Base-by-base conservation (phyloP, 192 early-diverging fungal genomes). In the Pilobolus umbonatus region DNA sequence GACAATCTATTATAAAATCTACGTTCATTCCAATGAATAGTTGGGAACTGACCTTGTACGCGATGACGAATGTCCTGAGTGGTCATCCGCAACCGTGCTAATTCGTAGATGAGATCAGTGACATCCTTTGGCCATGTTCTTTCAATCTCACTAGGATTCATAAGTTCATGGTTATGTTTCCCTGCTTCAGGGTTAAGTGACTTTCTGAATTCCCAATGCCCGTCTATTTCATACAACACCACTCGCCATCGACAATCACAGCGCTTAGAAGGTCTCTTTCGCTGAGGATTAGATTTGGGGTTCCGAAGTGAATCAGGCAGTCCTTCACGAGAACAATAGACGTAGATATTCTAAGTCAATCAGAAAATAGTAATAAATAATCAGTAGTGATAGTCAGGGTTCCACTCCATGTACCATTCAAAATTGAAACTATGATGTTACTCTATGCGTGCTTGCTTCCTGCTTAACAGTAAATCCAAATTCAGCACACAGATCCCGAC, bases 251-350 rank as follows among this genome's bases (percentile, higher is more conserved):
- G 68, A 57, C 80, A 82, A 55, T 80, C 80, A 43, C 80, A 82
- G 30, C 78, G 65, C 60, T 75, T 74, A 6, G 78, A 80, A 2
- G 74, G 53, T 48, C 80, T 65, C 60, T 80, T 80, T 21, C 80
- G 67, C 50, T 82, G 75, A 17, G 61, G 67, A 11, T 68, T 72
- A 22, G 64, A 45, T 64, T 75, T 77, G 12, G 70, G 72, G 54
- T 74, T 72, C 53, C 75, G 77, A 58, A 71, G 59, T 17, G 75
- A 78, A 56, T 82, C 80, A 14, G 78, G 71, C 7, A 82, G 60
- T 42, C 80, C 80, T 71, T 82, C 80, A 31, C 80, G 68, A 5
- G 80, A 82, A 39, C 80, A 82, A 42, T 82, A 82, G n/a, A 82
- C 49, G 43, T 82, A 82, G 5, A 82, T 69, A 45, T 80, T 80